phyloP scores from a whole-genome alignment of 176 grass and related monocot genomes.

The Ensete glaucum region DNA sequence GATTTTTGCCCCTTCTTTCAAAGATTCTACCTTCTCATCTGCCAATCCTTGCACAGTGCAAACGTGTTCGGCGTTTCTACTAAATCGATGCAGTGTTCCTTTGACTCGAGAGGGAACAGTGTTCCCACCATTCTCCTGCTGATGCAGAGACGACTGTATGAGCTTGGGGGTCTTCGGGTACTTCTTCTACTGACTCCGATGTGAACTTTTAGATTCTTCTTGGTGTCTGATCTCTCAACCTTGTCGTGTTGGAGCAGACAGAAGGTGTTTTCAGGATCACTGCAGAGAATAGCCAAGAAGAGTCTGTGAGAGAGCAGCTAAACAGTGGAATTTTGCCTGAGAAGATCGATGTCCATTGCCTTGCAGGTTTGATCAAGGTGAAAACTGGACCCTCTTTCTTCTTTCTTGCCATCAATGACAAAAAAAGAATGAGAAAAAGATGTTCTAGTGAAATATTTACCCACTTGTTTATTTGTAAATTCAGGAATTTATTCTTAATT shows the following conservation, averaged over 20 bases:
- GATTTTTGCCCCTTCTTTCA: neutral
- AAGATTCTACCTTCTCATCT: constrained; percentile 5
- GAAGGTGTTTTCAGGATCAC: constrained; percentile 80
- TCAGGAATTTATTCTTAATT: too few species aligned
- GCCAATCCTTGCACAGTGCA: constrained; percentile 32
- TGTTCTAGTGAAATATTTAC: too few species aligned
- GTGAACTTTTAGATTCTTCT: constrained; percentile 3
- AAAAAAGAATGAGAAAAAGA: too few species aligned
- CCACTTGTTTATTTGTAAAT: too few species aligned
- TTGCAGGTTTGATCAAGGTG: constrained; percentile 81
- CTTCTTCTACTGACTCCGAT: neutral
- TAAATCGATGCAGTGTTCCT: constrained; percentile 69
- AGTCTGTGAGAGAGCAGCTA: constrained; percentile 62
- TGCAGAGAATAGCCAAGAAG: constrained; percentile 70
- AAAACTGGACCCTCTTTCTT: neutral
- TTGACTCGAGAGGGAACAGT: constrained; percentile 75
- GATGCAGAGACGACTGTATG: constrained; percentile 61
- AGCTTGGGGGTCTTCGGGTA: constrained; percentile 52
- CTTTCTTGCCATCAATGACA: too few species aligned
- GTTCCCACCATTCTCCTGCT: constrained; percentile 68
- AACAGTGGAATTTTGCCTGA: constrained; percentile 52
- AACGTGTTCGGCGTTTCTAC: constrained; percentile 73
- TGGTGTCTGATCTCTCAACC: neutral
- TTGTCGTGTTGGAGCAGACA: constrained; percentile 34
- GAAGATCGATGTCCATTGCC: constrained; percentile 62